These are phyloP conservation scores for Cinnamomum chago DNA, from an alignment of 164 flowering plant species.

Conservation along the genomic window DNA sequence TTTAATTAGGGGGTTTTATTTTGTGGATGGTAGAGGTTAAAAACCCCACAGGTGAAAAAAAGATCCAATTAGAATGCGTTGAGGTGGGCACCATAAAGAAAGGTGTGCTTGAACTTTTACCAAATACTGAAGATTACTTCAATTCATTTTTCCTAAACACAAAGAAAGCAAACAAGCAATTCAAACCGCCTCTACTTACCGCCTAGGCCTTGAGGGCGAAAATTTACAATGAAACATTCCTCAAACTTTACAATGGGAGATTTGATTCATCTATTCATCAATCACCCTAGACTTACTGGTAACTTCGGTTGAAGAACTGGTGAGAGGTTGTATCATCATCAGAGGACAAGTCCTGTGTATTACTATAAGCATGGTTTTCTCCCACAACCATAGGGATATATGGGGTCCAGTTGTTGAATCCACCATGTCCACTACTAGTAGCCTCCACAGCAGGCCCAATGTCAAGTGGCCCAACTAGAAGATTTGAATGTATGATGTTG, in stretches of 20 bases:
- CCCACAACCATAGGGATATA: not conserved
- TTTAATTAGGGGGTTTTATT: too few relatives aligned
- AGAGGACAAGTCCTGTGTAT: not conserved
- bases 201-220: constrained; percentile 3
- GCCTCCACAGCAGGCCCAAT: not conserved
- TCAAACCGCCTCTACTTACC: constrained; percentile 10
- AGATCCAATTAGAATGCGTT: too few relatives aligned
- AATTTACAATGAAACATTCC: not conserved
- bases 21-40: too few relatives aligned
- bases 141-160: not conserved
- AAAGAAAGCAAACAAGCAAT: not conserved
- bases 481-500: not conserved
- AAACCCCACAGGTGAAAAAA: too few relatives aligned
- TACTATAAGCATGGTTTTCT: not conserved
- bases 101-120: too few relatives aligned
- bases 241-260: not conserved
- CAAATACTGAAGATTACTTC: too few relatives aligned
- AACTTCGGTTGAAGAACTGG: not conserved
- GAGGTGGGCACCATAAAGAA: too few relatives aligned
- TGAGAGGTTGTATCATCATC: constrained; percentile 1
- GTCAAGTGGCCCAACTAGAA: not conserved
- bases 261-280: too few relatives aligned
- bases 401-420: not conserved
- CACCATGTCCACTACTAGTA: not conserved
- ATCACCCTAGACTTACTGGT: not conserved